phyloP scores from a whole-genome alignment of 371 early-diverging fungal species.

The Capillidium heterosporum region DNA sequence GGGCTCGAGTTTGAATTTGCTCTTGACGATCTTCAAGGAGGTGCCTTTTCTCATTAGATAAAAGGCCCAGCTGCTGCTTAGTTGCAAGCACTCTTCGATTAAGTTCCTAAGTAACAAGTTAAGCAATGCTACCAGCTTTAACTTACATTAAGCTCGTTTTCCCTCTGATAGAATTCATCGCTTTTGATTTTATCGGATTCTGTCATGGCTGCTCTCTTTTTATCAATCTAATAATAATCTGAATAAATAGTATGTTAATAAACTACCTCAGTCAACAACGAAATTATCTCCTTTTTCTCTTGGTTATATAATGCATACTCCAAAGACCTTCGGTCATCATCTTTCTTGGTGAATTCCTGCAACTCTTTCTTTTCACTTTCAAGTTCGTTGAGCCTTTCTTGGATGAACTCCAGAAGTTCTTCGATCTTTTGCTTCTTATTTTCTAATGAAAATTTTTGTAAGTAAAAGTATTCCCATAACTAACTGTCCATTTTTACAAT shows the following conservation, averaged over 20 bases:
- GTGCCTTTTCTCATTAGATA: constrained; percentile 33
- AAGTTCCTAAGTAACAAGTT: constrained; percentile 11
- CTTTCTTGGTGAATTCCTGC: constrained; percentile 63
- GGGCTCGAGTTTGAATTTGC: constrained; percentile 28
- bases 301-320: constrained; percentile 84
- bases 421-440: constrained; percentile 76
- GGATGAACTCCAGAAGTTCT: constrained; percentile 70
- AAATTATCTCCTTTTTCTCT: constrained; percentile 20
- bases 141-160: constrained; percentile 17
- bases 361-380: constrained; percentile 90
- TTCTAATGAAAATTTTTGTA: constrained; percentile 26
- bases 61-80: constrained; percentile 21
- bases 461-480: background rate
- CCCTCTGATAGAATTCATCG: constrained; percentile 12
- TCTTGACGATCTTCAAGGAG: constrained; percentile 30
- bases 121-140: background rate
- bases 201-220: constrained; percentile 22
- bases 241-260: background rate
- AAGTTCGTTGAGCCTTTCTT: constrained; percentile 74
- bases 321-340: constrained; percentile 67
- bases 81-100: constrained; percentile 21
- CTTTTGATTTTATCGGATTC: constrained; percentile 18
- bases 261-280: background rate
- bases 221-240: constrained; percentile 20
- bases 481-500: background rate